These are phyloP conservation scores for Metschnikowia koreensis DNA, from an alignment of 805 yeast genomes.

Conservation along the genomic window DNA sequence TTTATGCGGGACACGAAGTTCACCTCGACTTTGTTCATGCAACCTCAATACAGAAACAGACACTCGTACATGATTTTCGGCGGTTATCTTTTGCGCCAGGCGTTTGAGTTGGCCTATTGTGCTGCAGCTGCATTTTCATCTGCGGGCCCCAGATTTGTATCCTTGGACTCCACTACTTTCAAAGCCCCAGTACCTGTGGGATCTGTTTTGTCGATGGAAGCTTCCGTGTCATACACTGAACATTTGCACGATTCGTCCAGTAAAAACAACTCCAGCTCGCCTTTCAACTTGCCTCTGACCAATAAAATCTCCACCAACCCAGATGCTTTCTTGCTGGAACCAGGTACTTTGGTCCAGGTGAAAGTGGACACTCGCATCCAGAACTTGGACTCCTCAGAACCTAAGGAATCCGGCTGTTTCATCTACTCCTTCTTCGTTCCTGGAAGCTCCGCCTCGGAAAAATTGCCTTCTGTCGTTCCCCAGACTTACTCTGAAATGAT, in stretches of 20 bases:
- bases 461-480: constrained; percentile 75
- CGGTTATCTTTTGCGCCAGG: constrained; percentile 87
- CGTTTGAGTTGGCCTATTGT: constrained; percentile 92
- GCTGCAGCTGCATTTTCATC: constrained; percentile 86
- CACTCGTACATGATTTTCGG: constrained; percentile 95
- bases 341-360: constrained; percentile 90
- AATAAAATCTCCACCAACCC: constrained; percentile 50
- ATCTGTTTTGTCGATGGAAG: constrained; percentile 77
- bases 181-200: constrained; percentile 96
- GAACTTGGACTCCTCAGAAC: constrained; percentile 56
- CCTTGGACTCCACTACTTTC: constrained; percentile 88
- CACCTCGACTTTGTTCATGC: constrained; percentile 83
- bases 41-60: constrained; percentile 93
- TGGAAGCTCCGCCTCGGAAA: constrained; percentile 44
- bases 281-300: constrained; percentile 54
- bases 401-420: constrained; percentile 79
- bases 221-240: constrained; percentile 84
- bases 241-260: constrained; percentile 51
- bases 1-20: constrained; percentile 72
- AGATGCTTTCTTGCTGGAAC: constrained; percentile 60
- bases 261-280: constrained; percentile 28
- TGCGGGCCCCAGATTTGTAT: constrained; percentile 83
- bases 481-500: constrained; percentile 90
- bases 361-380: constrained; percentile 82
- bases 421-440: constrained; percentile 88